phyloP scores from a whole-genome alignment of 441 rosid genomes.

The Arabidopsis lyrata region DNA sequence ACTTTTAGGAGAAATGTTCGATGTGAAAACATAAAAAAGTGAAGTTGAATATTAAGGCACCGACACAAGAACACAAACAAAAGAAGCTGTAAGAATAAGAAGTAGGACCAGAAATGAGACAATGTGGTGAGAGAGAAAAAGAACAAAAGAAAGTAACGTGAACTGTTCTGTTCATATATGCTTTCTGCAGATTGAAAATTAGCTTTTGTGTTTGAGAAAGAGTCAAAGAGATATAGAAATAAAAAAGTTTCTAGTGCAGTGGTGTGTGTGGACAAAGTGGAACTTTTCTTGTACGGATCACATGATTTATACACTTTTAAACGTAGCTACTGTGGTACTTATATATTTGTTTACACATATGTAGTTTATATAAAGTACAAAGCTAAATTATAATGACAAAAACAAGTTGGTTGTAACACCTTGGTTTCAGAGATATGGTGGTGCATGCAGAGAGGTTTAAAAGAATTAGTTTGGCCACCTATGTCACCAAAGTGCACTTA shows the following conservation, averaged over 20 bases:
- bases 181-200: slow-evolving; percentile 18
- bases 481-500: no score
- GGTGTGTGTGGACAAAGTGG: slow-evolving; percentile 24
- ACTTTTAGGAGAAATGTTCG: slow-evolving; percentile 18
- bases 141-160: background rate
- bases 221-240: background rate
- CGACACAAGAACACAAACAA: slow-evolving; percentile 37
- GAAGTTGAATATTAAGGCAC: slow-evolving; percentile 41
- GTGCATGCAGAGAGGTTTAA: no score
- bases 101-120: slow-evolving; percentile 39
- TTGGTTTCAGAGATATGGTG: no score
- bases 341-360: background rate
- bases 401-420: background rate
- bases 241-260: background rate
- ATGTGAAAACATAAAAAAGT: slow-evolving; percentile 34
- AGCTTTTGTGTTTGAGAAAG: slow-evolving; percentile 8
- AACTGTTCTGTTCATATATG: slow-evolving; percentile 12
- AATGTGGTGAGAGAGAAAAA: background rate
- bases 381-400: background rate
- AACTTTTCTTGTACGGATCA: slow-evolving; percentile 28
- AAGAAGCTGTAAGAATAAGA: slow-evolving; percentile 26
- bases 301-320: slow-evolving; percentile 7
- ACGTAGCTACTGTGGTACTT: background rate
- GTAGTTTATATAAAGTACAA: background rate
- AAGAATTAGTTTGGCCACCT: no score